A percentile compares a stretch with the other conserved stretches of the same genome.
phyloP scores from a whole-genome alignment of 176 grass and related monocot species.

The Pharus latifolius region DNA sequence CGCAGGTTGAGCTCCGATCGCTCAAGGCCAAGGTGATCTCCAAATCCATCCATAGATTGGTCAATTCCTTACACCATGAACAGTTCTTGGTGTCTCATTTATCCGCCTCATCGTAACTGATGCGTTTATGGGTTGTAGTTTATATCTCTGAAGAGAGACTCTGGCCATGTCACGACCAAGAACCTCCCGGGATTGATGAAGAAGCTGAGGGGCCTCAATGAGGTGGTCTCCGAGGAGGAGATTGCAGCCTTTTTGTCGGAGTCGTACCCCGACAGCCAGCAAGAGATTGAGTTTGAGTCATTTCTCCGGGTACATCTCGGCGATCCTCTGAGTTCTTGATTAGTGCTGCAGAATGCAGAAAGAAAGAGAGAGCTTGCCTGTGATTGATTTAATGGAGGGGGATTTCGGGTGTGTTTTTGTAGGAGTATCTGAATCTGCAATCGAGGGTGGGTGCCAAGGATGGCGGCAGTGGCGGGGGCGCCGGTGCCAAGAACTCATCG shows the following conservation, averaged over 20 bases:
- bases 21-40: constrained; percentile 75
- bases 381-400: not conserved
- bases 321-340: not conserved
- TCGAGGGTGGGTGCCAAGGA: constrained; percentile 44
- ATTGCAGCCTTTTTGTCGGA: constrained; percentile 50
- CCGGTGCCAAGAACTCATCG: constrained; percentile 48
- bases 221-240: constrained; percentile 57
- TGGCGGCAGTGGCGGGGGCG: not conserved
- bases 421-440: constrained; percentile 85
- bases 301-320: constrained; percentile 61
- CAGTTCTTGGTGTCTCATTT: not conserved
- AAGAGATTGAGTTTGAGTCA: constrained; percentile 87
- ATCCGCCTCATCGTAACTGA: not conserved
- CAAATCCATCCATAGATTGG: not conserved
- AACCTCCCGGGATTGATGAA: constrained; percentile 73
- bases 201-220: constrained; percentile 73
- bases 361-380: not conserved
- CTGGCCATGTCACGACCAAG: constrained; percentile 63
- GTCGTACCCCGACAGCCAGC: constrained; percentile 46
- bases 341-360: not conserved
- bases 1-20: constrained; percentile 92
- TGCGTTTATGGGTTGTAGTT: constrained; percentile 47
- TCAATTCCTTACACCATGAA: not conserved
- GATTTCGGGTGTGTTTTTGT: not conserved
- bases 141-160: constrained; percentile 52